Base-by-base conservation (phyloP, 1,284 basidiomycete species). In the Meripilus lineatus region DNA sequence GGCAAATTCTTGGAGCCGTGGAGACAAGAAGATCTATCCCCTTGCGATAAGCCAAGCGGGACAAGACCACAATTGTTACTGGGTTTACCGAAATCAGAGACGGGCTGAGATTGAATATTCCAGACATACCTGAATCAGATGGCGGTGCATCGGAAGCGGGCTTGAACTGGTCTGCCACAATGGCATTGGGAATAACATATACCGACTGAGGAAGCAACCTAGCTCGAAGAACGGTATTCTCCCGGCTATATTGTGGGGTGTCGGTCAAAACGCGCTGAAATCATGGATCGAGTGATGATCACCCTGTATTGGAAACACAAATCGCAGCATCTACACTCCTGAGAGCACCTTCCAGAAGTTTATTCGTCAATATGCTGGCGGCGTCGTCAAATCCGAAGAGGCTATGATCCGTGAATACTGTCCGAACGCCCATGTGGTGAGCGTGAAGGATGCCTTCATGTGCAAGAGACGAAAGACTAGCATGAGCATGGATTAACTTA, bases 251-350 rank as follows among this genome's bases (percentile, higher is more conserved):
- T 18, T 14, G 21, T 20, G 8, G 33, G 26, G 42, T 40, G 43
- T 18, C 6, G 26, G 44, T 48, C 23, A 40, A 36, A 17, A 32
- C 34, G 3, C 2, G 25, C 13, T n/a, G 4, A 30, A 28, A 23
- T 24, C 3, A 40, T 32, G 21, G 18, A 8, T 5, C 30, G 25
- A 20, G 14, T 8, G 26, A 5, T 5, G 64, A 77, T 54, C 58
- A 91, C 91, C 93, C 93, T 0, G 93, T 97, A 65, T 99, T 89
- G n/a, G 91, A 94, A 38, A 99, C 96, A 58, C 93, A 97, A 25
- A 98, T 93, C 0, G 91, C 91, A 0, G 85, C 90, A 52, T 98
- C 95, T 0, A 94, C 88, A 61, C 95, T 94, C 50, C 84, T 80
- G 55, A 99, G 68, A 1, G 86, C 87, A 13, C 81, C 91, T 11